Evolutionary conservation across 2,329 filamentous ascomycete genomes (phyloP).

Genomic region (Hypoxylon sp.): DNA sequence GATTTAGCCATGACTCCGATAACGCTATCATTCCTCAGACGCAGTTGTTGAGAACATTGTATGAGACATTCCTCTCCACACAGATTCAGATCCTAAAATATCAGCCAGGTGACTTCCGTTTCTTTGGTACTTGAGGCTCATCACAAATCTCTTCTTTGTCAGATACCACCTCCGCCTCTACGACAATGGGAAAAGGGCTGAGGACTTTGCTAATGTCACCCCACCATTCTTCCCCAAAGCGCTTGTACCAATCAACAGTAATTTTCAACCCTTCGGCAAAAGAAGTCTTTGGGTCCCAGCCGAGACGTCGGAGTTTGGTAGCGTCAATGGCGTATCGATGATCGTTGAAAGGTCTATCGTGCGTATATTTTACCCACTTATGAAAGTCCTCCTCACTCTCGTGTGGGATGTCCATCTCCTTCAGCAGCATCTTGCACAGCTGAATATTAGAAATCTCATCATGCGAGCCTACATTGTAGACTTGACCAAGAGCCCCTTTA

Average conservation of each 20-base stretch:
- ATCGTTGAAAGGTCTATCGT: conserved; percentile 85
- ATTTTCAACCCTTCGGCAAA: conserved; percentile 74
- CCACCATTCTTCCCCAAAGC: conserved; percentile 79
- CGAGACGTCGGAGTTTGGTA: conserved; percentile 75
- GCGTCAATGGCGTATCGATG: conserved; percentile 80
- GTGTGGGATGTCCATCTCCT: conserved; percentile 71
- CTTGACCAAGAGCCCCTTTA: conserved; percentile 79
- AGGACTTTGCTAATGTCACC: conserved; percentile 78
- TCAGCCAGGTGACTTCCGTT: conserved; percentile 48
- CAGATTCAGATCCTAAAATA: background rate
- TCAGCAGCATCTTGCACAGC: conserved; percentile 76
- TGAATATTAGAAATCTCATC: conserved; percentile 83
- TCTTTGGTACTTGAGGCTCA: conserved; percentile 52
- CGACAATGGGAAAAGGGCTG: conserved; percentile 76
- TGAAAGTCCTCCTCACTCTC: conserved; percentile 67
- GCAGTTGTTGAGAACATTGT: conserved; percentile 6
- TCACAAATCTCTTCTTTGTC: conserved; percentile 62
- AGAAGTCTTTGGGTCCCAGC: conserved; percentile 77
- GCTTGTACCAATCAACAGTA: conserved; percentile 79
- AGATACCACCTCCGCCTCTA: conserved; percentile 68
- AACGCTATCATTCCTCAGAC: conserved; percentile 19
- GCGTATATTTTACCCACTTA: conserved; percentile 80
- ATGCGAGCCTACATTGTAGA: conserved; percentile 86
- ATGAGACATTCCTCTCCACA: background rate
- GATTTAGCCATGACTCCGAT: conserved; percentile 28